phyloP scores from a whole-genome alignment of 1,284 basidiomycete species.

The Neotropicomus parvogracilis region DNA sequence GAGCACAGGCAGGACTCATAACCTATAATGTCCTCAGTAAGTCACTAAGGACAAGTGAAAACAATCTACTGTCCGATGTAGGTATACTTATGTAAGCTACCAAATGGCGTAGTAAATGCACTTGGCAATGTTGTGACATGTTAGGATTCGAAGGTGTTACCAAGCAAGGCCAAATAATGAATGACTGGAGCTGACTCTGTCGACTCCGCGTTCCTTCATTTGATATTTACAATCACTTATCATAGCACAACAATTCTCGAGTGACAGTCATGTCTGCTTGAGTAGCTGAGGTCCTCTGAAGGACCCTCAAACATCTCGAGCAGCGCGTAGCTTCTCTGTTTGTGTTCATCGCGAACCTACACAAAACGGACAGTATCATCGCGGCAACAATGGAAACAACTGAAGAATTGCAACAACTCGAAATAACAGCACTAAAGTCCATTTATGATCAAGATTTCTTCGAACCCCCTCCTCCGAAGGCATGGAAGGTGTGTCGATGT shows the following conservation, averaged over 20 bases:
- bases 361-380: conserved; percentile 2
- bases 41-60: too few relatives aligned
- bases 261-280: conserved; percentile 57
- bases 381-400: conserved; percentile 55
- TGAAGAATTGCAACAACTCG: conserved; percentile 67
- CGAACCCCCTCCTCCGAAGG: conserved; percentile 68
- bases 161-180: conserved; percentile 23
- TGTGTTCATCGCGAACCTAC: conserved; percentile 15
- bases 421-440: conserved; percentile 72
- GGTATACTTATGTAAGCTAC: too few relatives aligned
- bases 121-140: conserved; percentile 18
- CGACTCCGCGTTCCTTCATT: conserved; percentile 1
- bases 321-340: conserved; percentile 18
- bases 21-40: too few relatives aligned
- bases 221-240: conserved; percentile 12
- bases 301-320: conserved; percentile 58
- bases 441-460: conserved; percentile 75
- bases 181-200: conserved; percentile 13
- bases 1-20: too few relatives aligned
- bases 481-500: conserved; percentile 65
- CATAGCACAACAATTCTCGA: conserved; percentile 13
- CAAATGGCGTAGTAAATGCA: too few relatives aligned
- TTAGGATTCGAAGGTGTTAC: conserved; percentile 22
- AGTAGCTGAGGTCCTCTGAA: conserved; percentile 69
- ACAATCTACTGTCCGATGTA: too few relatives aligned